Evolutionary conservation across 306 rosid genomes (phyloP), one percentile per base, ranked within the genome.

Genomic region (Arachis hypogaea): DNA sequence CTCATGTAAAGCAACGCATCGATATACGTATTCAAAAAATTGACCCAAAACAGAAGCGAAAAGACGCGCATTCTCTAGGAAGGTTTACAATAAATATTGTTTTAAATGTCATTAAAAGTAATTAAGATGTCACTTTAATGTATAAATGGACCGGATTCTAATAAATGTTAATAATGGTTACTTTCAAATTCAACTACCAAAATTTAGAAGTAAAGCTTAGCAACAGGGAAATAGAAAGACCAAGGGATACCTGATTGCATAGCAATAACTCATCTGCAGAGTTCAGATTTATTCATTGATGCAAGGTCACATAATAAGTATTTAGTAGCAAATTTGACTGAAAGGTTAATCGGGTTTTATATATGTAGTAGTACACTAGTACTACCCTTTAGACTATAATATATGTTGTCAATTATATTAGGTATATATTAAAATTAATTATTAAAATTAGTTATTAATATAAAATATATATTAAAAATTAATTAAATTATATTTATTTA

Each of bases 101-200:
- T 46, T 61, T 57, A 59, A 71, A 58, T 49, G 14, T 18, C 70
- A 65, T 57, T 64, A 38, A 78, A 69, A 65, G 22, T 42, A 78
- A 78, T 63, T 63, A 50, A n/a, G 29, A 52, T 52, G 16, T 52
- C 58, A 52, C 14, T 52, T 52, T 52, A 52, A 63, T 4, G 22
- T 33, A 2, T 68, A n/a, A 38, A 54, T 56, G 11, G 51, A 49
- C 29, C 47, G 45, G 56, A 50, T 42, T 3, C 49, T 41, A 42
- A 10, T 52, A 14, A 33, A 56, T 52, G 66, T 45, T 5, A 30
- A 11, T 56, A 41, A 43, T 56, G 56, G 29, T 1, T 0, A 5
- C 22, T 11, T 60, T 72, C 61, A 30, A 49, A 30, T 7, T 14
- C 41, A 61, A 9, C 76, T 28, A 44, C 46, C 46, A 1, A 40